phyloP scores from a whole-genome alignment of 805 yeast species.

The Nakazawaea anatomiae region DNA sequence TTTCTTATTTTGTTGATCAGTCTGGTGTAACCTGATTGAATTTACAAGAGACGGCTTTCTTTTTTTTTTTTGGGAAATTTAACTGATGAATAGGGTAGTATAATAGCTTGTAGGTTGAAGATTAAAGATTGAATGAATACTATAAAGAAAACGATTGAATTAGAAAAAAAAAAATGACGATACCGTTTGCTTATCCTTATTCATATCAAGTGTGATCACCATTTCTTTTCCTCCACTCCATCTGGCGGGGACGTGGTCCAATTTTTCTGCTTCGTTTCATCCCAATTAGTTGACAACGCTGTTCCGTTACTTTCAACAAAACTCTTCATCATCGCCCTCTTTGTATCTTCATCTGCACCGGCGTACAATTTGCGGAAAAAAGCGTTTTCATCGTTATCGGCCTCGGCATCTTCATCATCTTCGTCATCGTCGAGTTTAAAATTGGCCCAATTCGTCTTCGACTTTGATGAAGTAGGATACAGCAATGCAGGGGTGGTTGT shows the following conservation, averaged over 20 bases:
- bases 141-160: too few species aligned
- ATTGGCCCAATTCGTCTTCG: conserved; percentile 67
- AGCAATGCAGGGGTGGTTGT: conserved; percentile 13
- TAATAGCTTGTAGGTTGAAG: too few species aligned
- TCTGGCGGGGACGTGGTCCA: conserved; percentile 73
- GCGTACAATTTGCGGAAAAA: conserved; percentile 74
- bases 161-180: background rate
- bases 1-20: too few species aligned
- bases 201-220: conserved; percentile 22
- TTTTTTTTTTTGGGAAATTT: too few species aligned
- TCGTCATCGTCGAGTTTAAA: conserved; percentile 30
- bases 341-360: conserved; percentile 81
- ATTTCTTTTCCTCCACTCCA: conserved; percentile 57
- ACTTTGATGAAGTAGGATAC: conserved; percentile 64
- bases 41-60: too few species aligned
- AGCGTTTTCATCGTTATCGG: conserved; percentile 43
- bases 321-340: conserved; percentile 95
- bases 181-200: background rate
- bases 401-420: conserved; percentile 38
- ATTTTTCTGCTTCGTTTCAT: conserved; percentile 61
- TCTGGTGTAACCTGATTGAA: too few species aligned
- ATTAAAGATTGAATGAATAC: too few species aligned
- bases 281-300: conserved; percentile 89
- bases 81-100: too few species aligned
- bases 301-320: conserved; percentile 94